Base-by-base conservation (phyloP, 1,284 basidiomycete genomes). In the Papiliotrema flavescens region DNA sequence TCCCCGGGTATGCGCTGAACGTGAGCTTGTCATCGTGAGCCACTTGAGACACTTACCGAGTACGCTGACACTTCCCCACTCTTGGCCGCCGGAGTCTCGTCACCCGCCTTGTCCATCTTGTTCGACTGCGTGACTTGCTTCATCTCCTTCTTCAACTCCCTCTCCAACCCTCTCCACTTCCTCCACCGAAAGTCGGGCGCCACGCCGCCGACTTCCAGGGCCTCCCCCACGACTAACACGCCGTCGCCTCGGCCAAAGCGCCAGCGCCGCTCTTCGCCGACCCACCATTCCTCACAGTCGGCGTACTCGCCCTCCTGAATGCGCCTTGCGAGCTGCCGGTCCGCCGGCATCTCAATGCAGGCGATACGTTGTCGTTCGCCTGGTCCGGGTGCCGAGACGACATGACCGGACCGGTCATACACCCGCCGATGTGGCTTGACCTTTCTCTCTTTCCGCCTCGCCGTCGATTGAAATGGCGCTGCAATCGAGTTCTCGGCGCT, bases 281-380 rank as follows among this genome's bases (percentile, higher is more conserved):
- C 54, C 4, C 23, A 41, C 63, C 65, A 66, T 19, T 44, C 15
- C 0, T 57, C 54, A 34, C 61, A 63, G 55, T 72, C 64, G 28
- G 39, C 26, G 49, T 72, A 74, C 39, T 61, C 65, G 2, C 67
- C 67, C 2, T 63, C 60, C 14, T 59, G 56, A 15, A 74, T 70
- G 1, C 60, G 51, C 9, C 55, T 53, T 5, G 49, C 54, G 5
- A 67, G 22, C 19, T 49, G 47, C 4, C 65, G 54, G 37, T 66
- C 61, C 13, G 56, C 50, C 0, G 63, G 64, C 34, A 76, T 62
- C 57, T 73, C 67, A 3, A 75, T 60, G 44, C 63, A 71, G 1
- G 70, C 68, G 19, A 75, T 62, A 1, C 47, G 47, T 22, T 72
- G 68, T 13, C 47, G 59, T 44, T 66, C 43, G 7, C 69, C 70